A percentile compares a stretch with the other conserved stretches of the same genome.
Evolutionary conservation across 2,329 filamentous ascomycete genomes (phyloP).

Genomic region (Endothia cerciana): DNA sequence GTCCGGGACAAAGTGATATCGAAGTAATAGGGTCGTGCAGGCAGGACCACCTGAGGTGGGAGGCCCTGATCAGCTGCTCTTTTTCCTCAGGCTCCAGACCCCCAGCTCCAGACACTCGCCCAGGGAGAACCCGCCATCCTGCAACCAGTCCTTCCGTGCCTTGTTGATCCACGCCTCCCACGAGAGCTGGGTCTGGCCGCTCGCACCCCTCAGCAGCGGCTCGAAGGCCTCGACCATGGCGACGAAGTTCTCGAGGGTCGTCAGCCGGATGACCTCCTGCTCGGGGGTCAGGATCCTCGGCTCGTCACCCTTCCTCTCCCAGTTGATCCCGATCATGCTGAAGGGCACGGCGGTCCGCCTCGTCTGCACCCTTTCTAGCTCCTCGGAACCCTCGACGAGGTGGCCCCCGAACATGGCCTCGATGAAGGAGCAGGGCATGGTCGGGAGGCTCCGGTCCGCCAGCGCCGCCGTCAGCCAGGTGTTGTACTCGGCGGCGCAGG

Average conservation of each 20-base stretch:
- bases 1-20: too few species aligned
- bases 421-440: conserved; percentile 62
- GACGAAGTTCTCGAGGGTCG: conserved; percentile 34
- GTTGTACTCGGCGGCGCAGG: conserved; percentile 63
- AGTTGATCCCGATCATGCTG: conserved; percentile 4
- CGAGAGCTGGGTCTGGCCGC: conserved; percentile 64
- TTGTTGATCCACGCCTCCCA: conserved; percentile 68
- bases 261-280: conserved; percentile 33
- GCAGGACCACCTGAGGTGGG: too few species aligned
- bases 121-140: conserved; percentile 58
- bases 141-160: conserved; percentile 62
- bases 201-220: conserved; percentile 62
- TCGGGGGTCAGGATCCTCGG: conserved; percentile 27
- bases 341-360: conserved; percentile 54
- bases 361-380: conserved; percentile 55
- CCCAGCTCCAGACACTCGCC: conserved; percentile 55
- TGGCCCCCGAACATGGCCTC: conserved; percentile 45
- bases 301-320: conserved; percentile 27
- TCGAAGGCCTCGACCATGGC: conserved; percentile 60
- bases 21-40: too few species aligned
- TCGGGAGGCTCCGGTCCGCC: conserved; percentile 56
- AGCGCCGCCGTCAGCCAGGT: conserved; percentile 63
- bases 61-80: neutral
- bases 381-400: conserved; percentile 58
- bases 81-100: conserved; percentile 35